Percentiles rank a stretch among this genome's conserved stretches.
phyloP scores from a whole-genome alignment of 2,329 filamentous ascomycete genomes.

The Paracoccidioides lutzii region DNA sequence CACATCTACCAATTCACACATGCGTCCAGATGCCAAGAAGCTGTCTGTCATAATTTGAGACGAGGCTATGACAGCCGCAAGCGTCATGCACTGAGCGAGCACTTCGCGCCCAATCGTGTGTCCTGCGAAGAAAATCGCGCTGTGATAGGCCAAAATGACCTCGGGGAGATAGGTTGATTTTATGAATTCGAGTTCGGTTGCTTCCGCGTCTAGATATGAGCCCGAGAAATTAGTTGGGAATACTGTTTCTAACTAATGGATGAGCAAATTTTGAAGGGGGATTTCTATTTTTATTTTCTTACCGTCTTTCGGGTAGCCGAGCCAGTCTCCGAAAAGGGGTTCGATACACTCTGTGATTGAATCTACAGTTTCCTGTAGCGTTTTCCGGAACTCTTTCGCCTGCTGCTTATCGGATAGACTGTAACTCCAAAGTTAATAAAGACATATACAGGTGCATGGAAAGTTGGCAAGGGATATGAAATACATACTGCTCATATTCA shows the following conservation, averaged over 20 bases:
- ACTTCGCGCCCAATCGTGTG: slow-evolving; percentile 61
- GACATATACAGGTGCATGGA: neutral
- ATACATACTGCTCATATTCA: slow-evolving; percentile 28
- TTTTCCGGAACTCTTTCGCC: slow-evolving; percentile 40
- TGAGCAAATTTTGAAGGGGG: no score
- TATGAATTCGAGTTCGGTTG: slow-evolving; percentile 50
- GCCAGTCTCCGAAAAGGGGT: slow-evolving; percentile 51
- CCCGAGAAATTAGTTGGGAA: neutral
- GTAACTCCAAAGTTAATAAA: neutral
- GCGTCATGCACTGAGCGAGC: slow-evolving; percentile 73
- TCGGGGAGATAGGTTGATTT: slow-evolving; percentile 75
- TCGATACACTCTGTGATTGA: slow-evolving; percentile 44
- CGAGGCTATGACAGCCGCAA: slow-evolving; percentile 64
- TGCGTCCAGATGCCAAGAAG: slow-evolving; percentile 52
- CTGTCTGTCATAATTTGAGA: slow-evolving; percentile 52
- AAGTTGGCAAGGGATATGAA: neutral
- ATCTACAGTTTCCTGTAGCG: slow-evolving; percentile 44
- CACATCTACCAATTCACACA: slow-evolving; percentile 62
- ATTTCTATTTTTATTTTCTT: slow-evolving; percentile 17
- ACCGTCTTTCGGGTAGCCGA: slow-evolving; percentile 45
- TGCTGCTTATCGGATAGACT: slow-evolving; percentile 17
- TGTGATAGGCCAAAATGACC: slow-evolving; percentile 69
- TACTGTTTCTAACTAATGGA: slow-evolving; percentile 4
- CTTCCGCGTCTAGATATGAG: slow-evolving; percentile 37
- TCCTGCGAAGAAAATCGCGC: slow-evolving; percentile 66